These are phyloP conservation scores for Vitis hybrid DNA, from an alignment of 177 flowering plant species.

Conservation along the genomic window DNA sequence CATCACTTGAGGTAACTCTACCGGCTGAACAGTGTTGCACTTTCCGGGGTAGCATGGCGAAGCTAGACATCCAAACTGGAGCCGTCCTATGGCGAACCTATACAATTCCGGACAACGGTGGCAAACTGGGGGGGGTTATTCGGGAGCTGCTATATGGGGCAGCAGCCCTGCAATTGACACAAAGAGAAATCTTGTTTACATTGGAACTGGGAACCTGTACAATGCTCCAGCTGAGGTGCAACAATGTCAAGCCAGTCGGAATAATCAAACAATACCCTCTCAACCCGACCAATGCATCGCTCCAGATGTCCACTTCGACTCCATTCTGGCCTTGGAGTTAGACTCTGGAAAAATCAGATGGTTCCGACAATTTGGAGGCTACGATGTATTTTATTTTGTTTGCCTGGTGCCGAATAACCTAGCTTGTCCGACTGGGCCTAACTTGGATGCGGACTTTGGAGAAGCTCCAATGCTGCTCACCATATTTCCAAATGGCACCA, in stretches of 20 bases:
- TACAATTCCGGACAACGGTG: constrained; percentile 40
- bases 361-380: constrained; percentile 27
- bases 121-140: constrained; percentile 24
- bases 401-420: constrained; percentile 19
- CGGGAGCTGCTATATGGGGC: constrained; percentile 34
- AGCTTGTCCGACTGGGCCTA: constrained; percentile 41
- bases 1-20: constrained; percentile 34
- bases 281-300: constrained; percentile 36
- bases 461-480: constrained; percentile 37
- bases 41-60: constrained; percentile 48
- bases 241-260: constrained; percentile 38
- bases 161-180: constrained; percentile 34
- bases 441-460: constrained; percentile 54
- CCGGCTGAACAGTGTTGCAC: constrained; percentile 38
- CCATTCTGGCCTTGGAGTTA: constrained; percentile 26
- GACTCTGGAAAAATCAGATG: constrained; percentile 22
- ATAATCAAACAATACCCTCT: constrained; percentile 40
- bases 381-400: constrained; percentile 20
- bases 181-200: constrained; percentile 17
- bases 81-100: constrained; percentile 42
- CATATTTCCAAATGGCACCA: constrained; percentile 15
- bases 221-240: constrained; percentile 24
- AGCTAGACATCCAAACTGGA: constrained; percentile 34
- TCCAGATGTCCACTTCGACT: constrained; percentile 20
- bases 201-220: constrained; percentile 31